Evolutionary conservation across 2,329 filamentous ascomycete genomes (phyloP), one percentile per base, ranked within the genome.

Genomic region (Madurella fahalii): DNA sequence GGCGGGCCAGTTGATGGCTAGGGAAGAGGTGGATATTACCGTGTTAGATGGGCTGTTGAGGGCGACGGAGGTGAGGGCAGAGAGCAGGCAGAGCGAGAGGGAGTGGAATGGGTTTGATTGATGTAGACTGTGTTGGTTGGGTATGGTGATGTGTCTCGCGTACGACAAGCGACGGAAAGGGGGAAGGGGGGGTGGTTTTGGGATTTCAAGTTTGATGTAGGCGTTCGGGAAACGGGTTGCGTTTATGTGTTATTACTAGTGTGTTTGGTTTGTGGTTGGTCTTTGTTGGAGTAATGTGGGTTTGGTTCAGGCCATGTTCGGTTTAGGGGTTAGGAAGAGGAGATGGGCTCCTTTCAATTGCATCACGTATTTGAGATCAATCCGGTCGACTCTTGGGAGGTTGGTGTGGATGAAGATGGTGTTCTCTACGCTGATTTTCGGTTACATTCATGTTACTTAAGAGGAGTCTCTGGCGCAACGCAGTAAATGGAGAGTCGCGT

Each of bases 11-110:
- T 76, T 79, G 59, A 85, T 87, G 78, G 80, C 75, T 1, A 78
- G 82, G 61, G 79, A 82, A 17, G 79, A 84, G 63, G 74, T 86
- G 42, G 84, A 87, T 63, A 75, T 84, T 63, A 89, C 85, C 0
- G 76, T 89, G 12, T 69, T 77, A 50, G 81, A 76, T 65, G 79
- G 82, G 32, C 52, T 73, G 50, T 51, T 64, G 31, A 54, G 59
- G 51, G 43, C 57, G 0, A 56, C 59, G 44, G 55, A 53, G 13
- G 43, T 43, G 16, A 40, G 40, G 32, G 40, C 37, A 4, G 39
- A 39, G 20, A 40, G 31, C 12, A 30, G 20, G 30, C 40, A 18
- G 39, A 40, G 32, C 20, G 52, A 40, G 34, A 46, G 25, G 50
- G 50, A 50, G 52, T 58, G 56, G 56, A 39, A 55, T 5, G 56